These are phyloP conservation scores for Alectoria sarmentosa DNA, from an alignment of 495 filamentous ascomycete species.

Conservation along the genomic window DNA sequence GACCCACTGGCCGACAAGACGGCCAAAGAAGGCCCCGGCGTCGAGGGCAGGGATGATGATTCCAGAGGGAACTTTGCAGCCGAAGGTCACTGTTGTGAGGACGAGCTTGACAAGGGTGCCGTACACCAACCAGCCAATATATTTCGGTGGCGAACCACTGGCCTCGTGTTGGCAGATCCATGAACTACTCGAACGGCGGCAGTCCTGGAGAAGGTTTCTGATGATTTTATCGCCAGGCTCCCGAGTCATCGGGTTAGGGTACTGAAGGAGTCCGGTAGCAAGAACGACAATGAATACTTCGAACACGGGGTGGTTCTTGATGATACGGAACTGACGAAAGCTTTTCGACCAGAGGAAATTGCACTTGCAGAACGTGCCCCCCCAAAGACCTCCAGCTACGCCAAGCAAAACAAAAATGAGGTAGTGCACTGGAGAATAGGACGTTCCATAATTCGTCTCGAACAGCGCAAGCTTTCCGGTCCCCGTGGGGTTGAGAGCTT, in stretches of 20 bases:
- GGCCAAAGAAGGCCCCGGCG: conserved; percentile 49
- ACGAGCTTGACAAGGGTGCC: conserved; percentile 46
- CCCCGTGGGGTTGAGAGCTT: conserved; percentile 49
- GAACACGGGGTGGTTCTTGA: conserved; percentile 47
- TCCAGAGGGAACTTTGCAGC: conserved; percentile 51
- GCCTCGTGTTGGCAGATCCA: conserved; percentile 47
- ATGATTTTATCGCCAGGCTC: conserved; percentile 49
- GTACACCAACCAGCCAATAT: conserved; percentile 45
- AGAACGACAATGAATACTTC: conserved; percentile 48
- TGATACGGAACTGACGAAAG: conserved; percentile 44
- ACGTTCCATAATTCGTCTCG: conserved; percentile 50
- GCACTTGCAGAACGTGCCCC: conserved; percentile 49
- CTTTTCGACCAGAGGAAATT: conserved; percentile 50
- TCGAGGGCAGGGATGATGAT: conserved; percentile 54
- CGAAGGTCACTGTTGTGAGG: conserved; percentile 50
- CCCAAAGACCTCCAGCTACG: conserved; percentile 48
- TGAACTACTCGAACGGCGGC: conserved; percentile 30
- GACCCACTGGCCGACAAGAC: conserved; percentile 46
- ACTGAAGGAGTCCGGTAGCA: conserved; percentile 47
- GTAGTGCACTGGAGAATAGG: conserved; percentile 48
- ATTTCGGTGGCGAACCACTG: conserved; percentile 28
- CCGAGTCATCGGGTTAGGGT: conserved; percentile 45
- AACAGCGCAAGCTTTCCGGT: conserved; percentile 54
- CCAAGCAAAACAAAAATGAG: conserved; percentile 49
- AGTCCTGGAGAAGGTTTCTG: conserved; percentile 48